Evolutionary conservation across 768 basidiomycete species (phyloP).

Genomic region (Lentinula raphanica): DNA sequence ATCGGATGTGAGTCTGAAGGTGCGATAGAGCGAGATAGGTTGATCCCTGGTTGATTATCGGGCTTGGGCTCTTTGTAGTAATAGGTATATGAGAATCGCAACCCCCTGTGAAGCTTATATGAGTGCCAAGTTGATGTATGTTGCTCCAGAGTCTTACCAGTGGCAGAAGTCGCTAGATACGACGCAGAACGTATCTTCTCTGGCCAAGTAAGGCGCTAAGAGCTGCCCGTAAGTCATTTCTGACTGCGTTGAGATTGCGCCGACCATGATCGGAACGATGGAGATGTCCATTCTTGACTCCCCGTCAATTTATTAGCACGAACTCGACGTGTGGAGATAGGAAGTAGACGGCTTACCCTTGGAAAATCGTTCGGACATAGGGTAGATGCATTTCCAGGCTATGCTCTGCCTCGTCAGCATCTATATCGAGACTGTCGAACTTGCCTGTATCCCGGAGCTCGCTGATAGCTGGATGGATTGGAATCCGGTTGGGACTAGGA

Average conservation of each 20-base stretch:
- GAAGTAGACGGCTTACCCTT: slow-evolving; percentile 44
- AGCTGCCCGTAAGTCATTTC: slow-evolving; percentile 65
- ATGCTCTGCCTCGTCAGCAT: slow-evolving; percentile 89
- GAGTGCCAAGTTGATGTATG: background rate
- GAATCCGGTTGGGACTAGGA: too few species aligned
- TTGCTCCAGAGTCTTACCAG: slow-evolving; percentile 51
- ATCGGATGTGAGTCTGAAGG: slow-evolving; percentile 59
- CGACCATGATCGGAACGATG: slow-evolving; percentile 89
- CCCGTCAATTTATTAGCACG: background rate
- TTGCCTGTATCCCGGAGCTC: slow-evolving; percentile 60
- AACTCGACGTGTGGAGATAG: background rate
- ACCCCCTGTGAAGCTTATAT: slow-evolving; percentile 53
- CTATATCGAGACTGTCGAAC: slow-evolving; percentile 62
- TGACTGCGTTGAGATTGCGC: slow-evolving; percentile 54
- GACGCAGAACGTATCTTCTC: slow-evolving; percentile 80
- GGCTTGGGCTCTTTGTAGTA: slow-evolving; percentile 70
- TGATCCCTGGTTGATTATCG: slow-evolving; percentile 37
- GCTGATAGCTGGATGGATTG: slow-evolving; percentile 46
- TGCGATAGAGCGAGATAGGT: slow-evolving; percentile 40
- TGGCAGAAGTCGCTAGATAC: slow-evolving; percentile 98
- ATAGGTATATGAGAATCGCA: slow-evolving; percentile 80
- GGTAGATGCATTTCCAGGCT: slow-evolving; percentile 98
- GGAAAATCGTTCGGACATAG: slow-evolving; percentile 79
- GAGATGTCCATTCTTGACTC: slow-evolving; percentile 58
- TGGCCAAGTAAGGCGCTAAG: slow-evolving; percentile 74